These are phyloP conservation scores for Hirsutella thompsonii DNA, from an alignment of 2,329 filamentous ascomycete genomes.

Conservation along the genomic window DNA sequence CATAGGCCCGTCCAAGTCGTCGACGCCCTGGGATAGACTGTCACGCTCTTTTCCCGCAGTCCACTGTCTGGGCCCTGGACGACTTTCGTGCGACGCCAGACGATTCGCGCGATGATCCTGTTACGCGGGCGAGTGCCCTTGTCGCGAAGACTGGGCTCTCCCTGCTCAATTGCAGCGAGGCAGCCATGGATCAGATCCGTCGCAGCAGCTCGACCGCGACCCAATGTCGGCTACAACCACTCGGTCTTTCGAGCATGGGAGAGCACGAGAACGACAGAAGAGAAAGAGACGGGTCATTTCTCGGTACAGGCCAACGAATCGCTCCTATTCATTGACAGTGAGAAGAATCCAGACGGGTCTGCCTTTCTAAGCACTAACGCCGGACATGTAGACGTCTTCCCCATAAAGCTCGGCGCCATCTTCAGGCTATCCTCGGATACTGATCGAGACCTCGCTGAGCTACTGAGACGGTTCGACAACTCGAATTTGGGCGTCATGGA, in stretches of 20 bases:
- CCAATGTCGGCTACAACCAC: background rate
- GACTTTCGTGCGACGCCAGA: background rate
- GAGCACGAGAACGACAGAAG: slow-evolving; percentile 21
- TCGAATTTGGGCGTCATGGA: slow-evolving; percentile 36
- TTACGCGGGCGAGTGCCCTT: slow-evolving; percentile 12
- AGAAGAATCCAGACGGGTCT: slow-evolving; percentile 13
- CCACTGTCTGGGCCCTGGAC: background rate
- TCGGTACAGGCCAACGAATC: slow-evolving; percentile 62
- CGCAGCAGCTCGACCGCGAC: background rate
- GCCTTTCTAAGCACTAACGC: background rate
- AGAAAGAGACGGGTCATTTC: slow-evolving; percentile 71
- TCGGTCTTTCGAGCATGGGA: slow-evolving; percentile 1
- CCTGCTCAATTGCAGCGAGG: slow-evolving; percentile 2
- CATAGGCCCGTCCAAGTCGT: slow-evolving; percentile 2
- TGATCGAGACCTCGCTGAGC: slow-evolving; percentile 33
- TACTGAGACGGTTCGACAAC: slow-evolving; percentile 39
- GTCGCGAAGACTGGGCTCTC: slow-evolving; percentile 6
- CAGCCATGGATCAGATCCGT: background rate
- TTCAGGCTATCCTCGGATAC: slow-evolving; percentile 33
- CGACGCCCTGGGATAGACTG: background rate
- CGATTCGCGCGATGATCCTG: slow-evolving; percentile 14
- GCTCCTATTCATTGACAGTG: slow-evolving; percentile 83
- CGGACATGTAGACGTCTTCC: slow-evolving; percentile 59
- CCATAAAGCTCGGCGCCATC: slow-evolving; percentile 50
- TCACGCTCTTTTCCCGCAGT: too few species aligned